Base-by-base conservation (phyloP, 768 basidiomycete genomes). In the Crepidotus variabilis region DNA sequence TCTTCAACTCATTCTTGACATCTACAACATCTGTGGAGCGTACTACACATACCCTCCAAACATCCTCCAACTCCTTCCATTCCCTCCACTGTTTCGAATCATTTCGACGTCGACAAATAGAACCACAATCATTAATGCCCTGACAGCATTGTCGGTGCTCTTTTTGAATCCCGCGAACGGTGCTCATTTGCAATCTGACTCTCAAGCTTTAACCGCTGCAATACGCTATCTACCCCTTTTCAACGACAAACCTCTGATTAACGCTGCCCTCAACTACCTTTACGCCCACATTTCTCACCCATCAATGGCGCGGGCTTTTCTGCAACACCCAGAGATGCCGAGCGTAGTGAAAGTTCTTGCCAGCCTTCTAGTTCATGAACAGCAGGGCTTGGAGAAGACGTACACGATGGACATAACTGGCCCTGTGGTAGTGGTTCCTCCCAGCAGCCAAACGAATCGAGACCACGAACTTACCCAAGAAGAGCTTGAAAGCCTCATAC, bases 261-360 rank as follows among this genome's bases (percentile, higher is more conserved):
- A 90, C 51, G 83, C 86, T 6, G 85, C 82, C 52, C 65, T 93
- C 47, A 90, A 87, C 69, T 91, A 85, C 64, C 66, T 94, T 13
- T 90, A 90, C 65, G 74, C 81, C 6, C 88, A 92, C 67, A 74
- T 93, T 20, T 87, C 90, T 4, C 79, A 88, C 65, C 81, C 85
- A 7, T 72, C 85, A 6, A 86, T 90, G 82, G 85, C 87, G 18
- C 88, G 88, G 62, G 83, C 86, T 6, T 92, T 94, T 65, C 71
- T 94, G 46, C 76, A 87, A 16, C 85, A 86, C 64, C 75, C 81
- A 1, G 78, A 84, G 50, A 86, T 93, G 83, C 80, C 86, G 2
- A 81, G 79, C 39, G 84, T 87, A 8, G 72, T 92, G 48, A 84
- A 80, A 59, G 67, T 94, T 1, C 79, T 91, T 14, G 83, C 85